A percentile compares a stretch with the other conserved stretches of the same genome.
These are phyloP conservation scores for Akanthomyces dipterigenus DNA, from an alignment of 2,329 filamentous ascomycete species.

Conservation along the genomic window DNA sequence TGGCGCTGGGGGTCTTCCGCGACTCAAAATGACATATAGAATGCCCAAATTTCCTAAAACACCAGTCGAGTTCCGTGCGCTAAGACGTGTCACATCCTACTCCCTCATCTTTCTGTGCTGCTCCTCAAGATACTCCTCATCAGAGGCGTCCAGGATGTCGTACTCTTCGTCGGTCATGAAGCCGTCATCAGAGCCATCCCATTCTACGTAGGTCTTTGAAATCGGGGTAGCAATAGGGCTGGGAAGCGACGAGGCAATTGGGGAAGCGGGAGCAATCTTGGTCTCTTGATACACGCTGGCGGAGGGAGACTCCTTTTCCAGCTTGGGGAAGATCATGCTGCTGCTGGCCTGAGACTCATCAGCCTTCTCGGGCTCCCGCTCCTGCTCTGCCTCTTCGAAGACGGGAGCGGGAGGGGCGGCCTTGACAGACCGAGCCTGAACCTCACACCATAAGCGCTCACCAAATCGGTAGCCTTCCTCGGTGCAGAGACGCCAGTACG, in stretches of 20 bases:
- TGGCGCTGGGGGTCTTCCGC: background rate
- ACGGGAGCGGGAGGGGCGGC: conserved; percentile 21
- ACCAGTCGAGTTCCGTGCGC: background rate
- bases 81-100: conserved; percentile 25
- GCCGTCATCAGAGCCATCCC: conserved; percentile 59
- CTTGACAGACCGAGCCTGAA: conserved; percentile 55
- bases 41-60: background rate
- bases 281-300: conserved; percentile 66
- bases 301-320: conserved; percentile 87
- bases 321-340: conserved; percentile 93
- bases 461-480: conserved; percentile 77
- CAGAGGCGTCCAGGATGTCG: conserved; percentile 90
- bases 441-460: conserved; percentile 91
- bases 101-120: conserved; percentile 38
- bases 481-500: conserved; percentile 92
- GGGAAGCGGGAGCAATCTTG: conserved; percentile 24
- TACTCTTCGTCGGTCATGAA: conserved; percentile 98
- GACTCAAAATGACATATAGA: background rate
- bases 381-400: conserved; percentile 17
- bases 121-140: conserved; percentile 69
- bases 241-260: conserved; percentile 35
- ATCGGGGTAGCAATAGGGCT: conserved; percentile 37
- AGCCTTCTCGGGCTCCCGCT: conserved; percentile 20
- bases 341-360: conserved; percentile 32
- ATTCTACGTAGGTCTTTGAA: conserved; percentile 39